Evolutionary conservation across 371 early-diverging fungal species (phyloP), one percentile per base, ranked within the genome.

Genomic region (Apophysomyces sp.): DNA sequence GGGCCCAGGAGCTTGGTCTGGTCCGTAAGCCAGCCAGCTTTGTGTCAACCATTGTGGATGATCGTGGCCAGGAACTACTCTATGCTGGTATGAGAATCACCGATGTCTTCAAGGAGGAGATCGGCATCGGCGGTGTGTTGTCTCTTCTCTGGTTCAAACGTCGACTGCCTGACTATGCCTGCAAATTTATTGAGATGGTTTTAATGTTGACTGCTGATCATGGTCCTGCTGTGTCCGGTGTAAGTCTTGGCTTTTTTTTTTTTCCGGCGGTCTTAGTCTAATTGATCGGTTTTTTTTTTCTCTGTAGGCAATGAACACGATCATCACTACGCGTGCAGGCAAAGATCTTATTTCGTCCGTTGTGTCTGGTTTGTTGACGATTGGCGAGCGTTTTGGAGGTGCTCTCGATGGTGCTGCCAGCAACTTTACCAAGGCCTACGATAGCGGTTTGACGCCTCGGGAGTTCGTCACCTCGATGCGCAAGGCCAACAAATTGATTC

Each of bases 141-240:
- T 90, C 91, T 40, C 87, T 97, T 52, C 78, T 97, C 72, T 97
- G 97, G 97, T 97, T 97, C 88, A 95, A 95, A 87, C 87, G 97
- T 52, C 86, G 96, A 49, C 80, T 97, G 62, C 97, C 97, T 9
- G 78, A 79, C 61, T 97, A 94, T 75, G 97, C 96, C 13, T 87
- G 90, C 81, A 89, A 91, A 82, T 97, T 97, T 72, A 94, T 97
- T 60, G 97, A 97, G 78, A 97, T 97, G 97, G 94, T 96, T 18
- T 86, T 97, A 52, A 97, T 97, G 96, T 81, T 97, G 70, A 97
- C 97, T 7, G 97, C 97, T 13, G 97, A 97, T 80, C 97, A 97
- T 73, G 97, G 97, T 11, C 97, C 97, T 34, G 75, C 75, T 44
- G 75, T 74, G 37, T 74, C 73, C 52, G 73, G 76, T 63, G 74